phyloP scores from a whole-genome alignment of 495 filamentous ascomycete species.

The Aspergillus olivimuriae region DNA sequence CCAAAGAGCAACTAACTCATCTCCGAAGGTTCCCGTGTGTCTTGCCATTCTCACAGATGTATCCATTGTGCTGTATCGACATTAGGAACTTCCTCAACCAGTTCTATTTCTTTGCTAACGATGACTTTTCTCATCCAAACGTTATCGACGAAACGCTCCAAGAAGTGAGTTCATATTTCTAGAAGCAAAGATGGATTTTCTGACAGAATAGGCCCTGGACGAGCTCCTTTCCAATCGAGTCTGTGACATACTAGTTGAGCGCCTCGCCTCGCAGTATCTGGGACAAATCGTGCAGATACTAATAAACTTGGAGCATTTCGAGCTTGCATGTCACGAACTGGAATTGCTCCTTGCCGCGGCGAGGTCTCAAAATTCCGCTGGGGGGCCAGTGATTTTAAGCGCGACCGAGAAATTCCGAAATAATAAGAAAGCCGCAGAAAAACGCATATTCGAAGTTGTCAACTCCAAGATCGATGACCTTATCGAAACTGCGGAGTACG shows the following conservation, averaged over 20 bases:
- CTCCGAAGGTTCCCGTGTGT: conserved; percentile 73
- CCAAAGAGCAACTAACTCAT: conserved; percentile 7
- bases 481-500: conserved; percentile 92
- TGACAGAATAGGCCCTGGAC: conserved; percentile 60
- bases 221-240: conserved; percentile 85
- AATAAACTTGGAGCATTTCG: conserved; percentile 96
- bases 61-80: conserved; percentile 93
- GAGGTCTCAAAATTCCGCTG: conserved; percentile 64
- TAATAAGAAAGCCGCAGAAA: conserved; percentile 93
- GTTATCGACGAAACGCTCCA: conserved; percentile 86
- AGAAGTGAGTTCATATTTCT: conserved; percentile 41
- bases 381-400: conserved; percentile 64
- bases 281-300: conserved; percentile 98
- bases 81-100: conserved; percentile 95
- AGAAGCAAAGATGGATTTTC: background rate
- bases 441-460: conserved; percentile 96
- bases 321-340: conserved; percentile 81
- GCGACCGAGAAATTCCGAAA: conserved; percentile 81
- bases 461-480: conserved; percentile 99
- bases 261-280: conserved; percentile 84
- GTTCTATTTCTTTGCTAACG: conserved; percentile 92
- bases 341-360: conserved; percentile 77
- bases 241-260: conserved; percentile 81
- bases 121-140: conserved; percentile 81
- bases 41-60: conserved; percentile 98